Evolutionary conservation across 2,329 filamentous ascomycete species (phyloP).

Genomic region (Drechslera avenae): DNA sequence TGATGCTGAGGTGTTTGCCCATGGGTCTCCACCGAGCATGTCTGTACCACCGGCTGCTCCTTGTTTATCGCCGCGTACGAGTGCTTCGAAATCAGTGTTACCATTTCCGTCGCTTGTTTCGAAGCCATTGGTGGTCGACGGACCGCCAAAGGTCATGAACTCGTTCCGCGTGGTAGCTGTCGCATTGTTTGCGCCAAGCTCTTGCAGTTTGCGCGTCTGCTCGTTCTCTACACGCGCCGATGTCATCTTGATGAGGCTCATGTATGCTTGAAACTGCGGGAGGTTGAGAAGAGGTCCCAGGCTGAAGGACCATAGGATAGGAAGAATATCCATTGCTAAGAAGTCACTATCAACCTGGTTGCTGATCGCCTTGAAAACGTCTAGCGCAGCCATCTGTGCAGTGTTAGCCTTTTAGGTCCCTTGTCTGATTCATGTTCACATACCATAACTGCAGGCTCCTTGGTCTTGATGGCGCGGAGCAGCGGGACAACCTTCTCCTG

Average conservation of each 20-base stretch:
- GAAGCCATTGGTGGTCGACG: slow-evolving; percentile 59
- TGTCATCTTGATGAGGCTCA: slow-evolving; percentile 82
- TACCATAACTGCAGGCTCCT: slow-evolving; percentile 92
- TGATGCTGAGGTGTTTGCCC: slow-evolving; percentile 46
- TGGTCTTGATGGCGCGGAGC: slow-evolving; percentile 92
- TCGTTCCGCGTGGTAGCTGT: slow-evolving; percentile 64
- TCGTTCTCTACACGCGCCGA: slow-evolving; percentile 84
- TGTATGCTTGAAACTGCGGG: slow-evolving; percentile 83
- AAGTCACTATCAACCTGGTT: slow-evolving; percentile 85
- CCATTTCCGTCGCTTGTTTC: slow-evolving; percentile 61
- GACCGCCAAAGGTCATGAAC: slow-evolving; percentile 70
- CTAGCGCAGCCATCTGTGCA: slow-evolving; percentile 75
- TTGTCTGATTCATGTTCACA: slow-evolving; percentile 8
- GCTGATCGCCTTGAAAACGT: slow-evolving; percentile 83
- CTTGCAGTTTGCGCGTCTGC: slow-evolving; percentile 85
- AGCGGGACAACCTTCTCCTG: slow-evolving; percentile 96
- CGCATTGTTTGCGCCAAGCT: slow-evolving; percentile 69
- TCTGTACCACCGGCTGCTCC: slow-evolving; percentile 45
- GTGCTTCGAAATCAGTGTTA: slow-evolving; percentile 80
- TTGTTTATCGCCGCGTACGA: slow-evolving; percentile 78
- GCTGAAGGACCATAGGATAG: slow-evolving; percentile 89
- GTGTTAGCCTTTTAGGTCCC: slow-evolving; percentile 7
- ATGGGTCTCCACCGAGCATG: slow-evolving; percentile 51
- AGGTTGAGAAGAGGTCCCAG: slow-evolving; percentile 87
- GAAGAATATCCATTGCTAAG: slow-evolving; percentile 86